Conservation (phyloP, 176 grass and related monocot species). For the Aechmea fasciata region DNA sequence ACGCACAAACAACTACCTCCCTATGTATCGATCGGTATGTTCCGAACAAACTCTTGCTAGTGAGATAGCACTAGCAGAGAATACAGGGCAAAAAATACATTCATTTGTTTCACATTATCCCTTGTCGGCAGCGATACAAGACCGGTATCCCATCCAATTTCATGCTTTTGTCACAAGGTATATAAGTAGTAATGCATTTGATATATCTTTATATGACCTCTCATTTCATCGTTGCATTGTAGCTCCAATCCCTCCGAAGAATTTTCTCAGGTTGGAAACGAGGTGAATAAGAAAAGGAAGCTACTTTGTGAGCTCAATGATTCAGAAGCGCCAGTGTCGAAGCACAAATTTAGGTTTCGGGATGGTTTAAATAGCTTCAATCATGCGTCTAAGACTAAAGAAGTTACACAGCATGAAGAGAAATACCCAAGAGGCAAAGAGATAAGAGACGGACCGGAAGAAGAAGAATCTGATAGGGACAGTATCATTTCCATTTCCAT, state of each 20-base stretch:
- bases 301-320: conserved; percentile 38
- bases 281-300: conserved; percentile 60
- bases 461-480: conserved; percentile 34
- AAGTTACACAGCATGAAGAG: conserved; percentile 20
- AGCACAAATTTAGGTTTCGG: conserved; percentile 52
- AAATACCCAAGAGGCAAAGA: conserved; percentile 24
- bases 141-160: neutral
- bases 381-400: conserved; percentile 22
- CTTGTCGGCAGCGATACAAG: too few relatives aligned
- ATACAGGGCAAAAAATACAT: too few relatives aligned
- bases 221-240: conserved; percentile 7
- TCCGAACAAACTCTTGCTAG: too few relatives aligned
- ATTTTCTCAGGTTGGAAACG: conserved; percentile 15
- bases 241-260: conserved; percentile 28
- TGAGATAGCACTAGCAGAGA: too few relatives aligned
- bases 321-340: conserved; percentile 33
- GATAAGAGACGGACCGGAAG: conserved; percentile 28
- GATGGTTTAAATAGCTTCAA: conserved; percentile 21
- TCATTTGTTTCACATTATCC: too few relatives aligned
- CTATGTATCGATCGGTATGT: too few relatives aligned
- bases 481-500: conserved; percentile 35
- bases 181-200: neutral
- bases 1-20: too few relatives aligned
- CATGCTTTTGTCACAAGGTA: neutral
- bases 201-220: neutral